Evolutionary conservation across 225 moss, liverwort and hornwort species (phyloP).

Genomic region (Antitrichia curtipendula): DNA sequence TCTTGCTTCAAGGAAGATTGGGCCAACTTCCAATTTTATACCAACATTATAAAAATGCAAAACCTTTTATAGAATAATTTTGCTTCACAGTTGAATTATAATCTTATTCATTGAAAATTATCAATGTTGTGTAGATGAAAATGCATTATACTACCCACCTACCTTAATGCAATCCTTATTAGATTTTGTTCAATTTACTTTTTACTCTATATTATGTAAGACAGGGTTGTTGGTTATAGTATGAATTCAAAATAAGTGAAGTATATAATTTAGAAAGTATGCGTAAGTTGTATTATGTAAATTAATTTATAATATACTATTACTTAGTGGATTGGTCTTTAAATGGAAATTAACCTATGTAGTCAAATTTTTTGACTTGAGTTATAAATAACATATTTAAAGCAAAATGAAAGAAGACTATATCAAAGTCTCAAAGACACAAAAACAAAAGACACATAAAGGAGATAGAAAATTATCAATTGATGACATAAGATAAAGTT

Average conservation of each 20-base stretch:
- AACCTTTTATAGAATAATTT: neutral
- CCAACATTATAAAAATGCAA: neutral
- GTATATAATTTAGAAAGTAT: neutral
- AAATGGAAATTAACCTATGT: neutral
- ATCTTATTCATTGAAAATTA: neutral
- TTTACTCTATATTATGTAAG: neutral
- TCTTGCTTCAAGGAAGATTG: neutral
- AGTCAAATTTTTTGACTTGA: neutral
- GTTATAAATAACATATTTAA: neutral
- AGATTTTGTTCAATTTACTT: rapidly evolving
- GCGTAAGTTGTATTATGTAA: neutral
- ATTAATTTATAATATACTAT: neutral
- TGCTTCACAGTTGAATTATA: rapidly evolving
- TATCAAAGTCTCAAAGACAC: neutral
- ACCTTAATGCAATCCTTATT: neutral
- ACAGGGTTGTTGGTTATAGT: no score
- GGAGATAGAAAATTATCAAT: no score
- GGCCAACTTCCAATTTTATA: neutral
- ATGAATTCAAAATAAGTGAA: neutral
- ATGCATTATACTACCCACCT: neutral
- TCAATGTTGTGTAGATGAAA: neutral
- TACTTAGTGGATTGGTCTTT: neutral
- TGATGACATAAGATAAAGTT: neutral
- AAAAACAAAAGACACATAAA: neutral
- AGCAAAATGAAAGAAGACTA: rapidly evolving